Evolutionary conservation across 2,329 filamentous ascomycete genomes (phyloP).

Genomic region (Fusarium mangiferae): DNA sequence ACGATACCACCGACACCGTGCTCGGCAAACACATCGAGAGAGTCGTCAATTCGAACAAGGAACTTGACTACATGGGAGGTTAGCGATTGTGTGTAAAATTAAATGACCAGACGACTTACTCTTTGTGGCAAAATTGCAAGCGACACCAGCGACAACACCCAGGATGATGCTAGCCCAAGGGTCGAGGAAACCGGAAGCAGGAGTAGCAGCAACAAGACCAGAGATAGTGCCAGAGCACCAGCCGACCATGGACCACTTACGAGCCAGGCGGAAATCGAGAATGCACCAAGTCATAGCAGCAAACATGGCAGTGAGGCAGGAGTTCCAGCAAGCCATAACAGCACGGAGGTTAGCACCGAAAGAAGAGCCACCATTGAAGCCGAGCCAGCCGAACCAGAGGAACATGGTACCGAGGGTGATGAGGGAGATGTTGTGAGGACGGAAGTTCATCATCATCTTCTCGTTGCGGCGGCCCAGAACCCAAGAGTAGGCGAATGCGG

Average conservation of each 20-base stretch:
- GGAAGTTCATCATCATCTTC: conserved; percentile 99
- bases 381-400: conserved; percentile 98
- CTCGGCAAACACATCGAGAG: conserved; percentile 77
- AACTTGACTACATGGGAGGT: conserved; percentile 61
- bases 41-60: conserved; percentile 73
- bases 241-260: conserved; percentile 88
- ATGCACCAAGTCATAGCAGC: conserved; percentile 93
- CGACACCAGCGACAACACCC: conserved; percentile 72
- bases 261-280: conserved; percentile 92
- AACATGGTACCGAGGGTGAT: conserved; percentile 95
- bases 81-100: background rate
- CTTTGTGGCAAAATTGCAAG: conserved; percentile 76
- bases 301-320: conserved; percentile 91
- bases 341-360: conserved; percentile 95
- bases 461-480: conserved; percentile 95
- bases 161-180: conserved; percentile 75
- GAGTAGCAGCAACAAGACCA: conserved; percentile 75
- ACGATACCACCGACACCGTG: conserved; percentile 76
- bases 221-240: conserved; percentile 79
- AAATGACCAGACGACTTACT: conserved; percentile 39
- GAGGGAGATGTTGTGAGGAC: conserved; percentile 97
- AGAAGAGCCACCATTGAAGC: conserved; percentile 96
- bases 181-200: conserved; percentile 74
- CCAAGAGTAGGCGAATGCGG: conserved; percentile 94
- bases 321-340: conserved; percentile 98